Percentiles rank a stretch among this genome's conserved stretches.
Evolutionary conservation across 352 stramenopile species (phyloP).

Genomic region (Globisporangium nagaii): DNA sequence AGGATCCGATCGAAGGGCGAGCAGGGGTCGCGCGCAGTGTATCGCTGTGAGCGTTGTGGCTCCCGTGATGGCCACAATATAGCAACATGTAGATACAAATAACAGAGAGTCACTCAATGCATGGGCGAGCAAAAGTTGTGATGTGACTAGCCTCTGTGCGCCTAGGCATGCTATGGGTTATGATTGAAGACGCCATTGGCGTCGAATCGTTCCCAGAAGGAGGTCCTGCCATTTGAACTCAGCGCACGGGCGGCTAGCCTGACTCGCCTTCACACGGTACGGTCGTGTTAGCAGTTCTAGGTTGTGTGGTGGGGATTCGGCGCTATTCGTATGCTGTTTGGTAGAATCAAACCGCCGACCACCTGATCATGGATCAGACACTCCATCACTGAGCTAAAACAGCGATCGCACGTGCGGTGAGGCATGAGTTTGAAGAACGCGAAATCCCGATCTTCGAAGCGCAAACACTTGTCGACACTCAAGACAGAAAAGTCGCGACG

Average conservation of each 20-base stretch:
- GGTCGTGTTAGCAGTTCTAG: not conserved
- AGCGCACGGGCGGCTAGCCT: not conserved
- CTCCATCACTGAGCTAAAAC: not conserved
- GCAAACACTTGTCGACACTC: too few species aligned
- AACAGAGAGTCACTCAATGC: too few species aligned
- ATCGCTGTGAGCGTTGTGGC: too few species aligned
- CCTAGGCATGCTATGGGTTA: not conserved
- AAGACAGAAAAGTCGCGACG: too few species aligned
- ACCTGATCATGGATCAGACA: not conserved
- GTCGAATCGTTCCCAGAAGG: not conserved
- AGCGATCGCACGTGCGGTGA: too few species aligned
- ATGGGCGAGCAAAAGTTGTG: not conserved
- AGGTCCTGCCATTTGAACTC: constrained; percentile 1
- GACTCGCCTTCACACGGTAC: constrained; percentile 1
- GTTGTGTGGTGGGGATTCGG: not conserved
- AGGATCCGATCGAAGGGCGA: too few species aligned
- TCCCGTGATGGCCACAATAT: too few species aligned
- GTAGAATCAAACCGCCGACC: not conserved
- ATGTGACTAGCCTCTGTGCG: not conserved
- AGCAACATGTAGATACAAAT: too few species aligned
- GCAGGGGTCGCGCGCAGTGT: too few species aligned
- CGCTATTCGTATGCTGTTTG: not conserved
- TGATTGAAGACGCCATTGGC: not conserved
- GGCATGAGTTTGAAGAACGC: too few species aligned
- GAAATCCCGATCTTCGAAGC: too few species aligned